phyloP scores from a whole-genome alignment of 345 rosid genomes.

The Eucalyptus sp. region DNA sequence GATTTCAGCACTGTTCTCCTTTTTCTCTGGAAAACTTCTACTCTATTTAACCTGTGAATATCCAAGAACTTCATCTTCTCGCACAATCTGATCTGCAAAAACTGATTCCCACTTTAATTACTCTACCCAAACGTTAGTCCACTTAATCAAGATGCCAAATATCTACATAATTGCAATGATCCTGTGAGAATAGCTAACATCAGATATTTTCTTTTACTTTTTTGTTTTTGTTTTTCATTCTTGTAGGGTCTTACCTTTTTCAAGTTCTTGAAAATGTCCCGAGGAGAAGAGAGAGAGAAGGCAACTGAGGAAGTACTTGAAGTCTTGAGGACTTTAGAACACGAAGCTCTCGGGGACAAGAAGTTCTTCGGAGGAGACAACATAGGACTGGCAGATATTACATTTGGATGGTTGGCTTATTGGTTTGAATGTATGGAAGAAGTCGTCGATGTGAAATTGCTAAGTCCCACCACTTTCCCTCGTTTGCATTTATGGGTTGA shows the following conservation, averaged over 20 bases:
- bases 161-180: background rate
- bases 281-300: constrained; percentile 5
- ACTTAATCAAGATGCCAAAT: background rate
- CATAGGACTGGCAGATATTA: background rate
- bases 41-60: background rate
- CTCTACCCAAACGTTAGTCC: background rate
- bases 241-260: background rate
- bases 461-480: background rate
- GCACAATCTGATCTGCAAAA: background rate
- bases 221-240: background rate
- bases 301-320: background rate
- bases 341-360: background rate
- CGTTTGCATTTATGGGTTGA: background rate
- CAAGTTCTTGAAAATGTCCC: background rate
- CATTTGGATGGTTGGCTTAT: background rate
- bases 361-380: constrained; percentile 1
- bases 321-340: background rate
- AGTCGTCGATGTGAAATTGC: background rate
- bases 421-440: background rate
- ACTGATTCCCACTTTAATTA: background rate
- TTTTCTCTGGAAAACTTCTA: background rate
- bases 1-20: background rate
- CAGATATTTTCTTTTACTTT: background rate
- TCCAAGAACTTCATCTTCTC: background rate
- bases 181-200: background rate